A percentile compares a stretch with the other conserved stretches of the same genome.
Evolutionary conservation across 768 basidiomycete species (phyloP).

Genomic region (Tricholomella constricta): DNA sequence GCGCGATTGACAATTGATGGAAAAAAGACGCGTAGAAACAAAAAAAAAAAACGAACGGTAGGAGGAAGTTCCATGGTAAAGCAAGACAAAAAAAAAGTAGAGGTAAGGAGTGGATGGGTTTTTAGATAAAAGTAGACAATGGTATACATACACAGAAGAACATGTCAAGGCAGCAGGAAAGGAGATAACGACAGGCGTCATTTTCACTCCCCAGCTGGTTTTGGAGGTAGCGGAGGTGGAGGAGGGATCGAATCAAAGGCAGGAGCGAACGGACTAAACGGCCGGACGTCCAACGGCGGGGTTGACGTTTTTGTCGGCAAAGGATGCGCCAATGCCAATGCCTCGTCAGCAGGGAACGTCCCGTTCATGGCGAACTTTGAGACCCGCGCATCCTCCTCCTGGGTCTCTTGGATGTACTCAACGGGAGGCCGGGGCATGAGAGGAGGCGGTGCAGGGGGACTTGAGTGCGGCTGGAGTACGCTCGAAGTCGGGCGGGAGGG

Average conservation of each 20-base stretch:
- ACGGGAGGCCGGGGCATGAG: conserved; percentile 75
- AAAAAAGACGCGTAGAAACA: background rate
- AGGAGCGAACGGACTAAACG: conserved; percentile 50
- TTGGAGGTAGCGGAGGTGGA: conserved; percentile 37
- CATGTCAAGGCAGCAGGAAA: background rate
- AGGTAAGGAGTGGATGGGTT: background rate
- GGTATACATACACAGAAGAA: background rate
- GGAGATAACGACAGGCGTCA: background rate
- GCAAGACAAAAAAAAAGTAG: background rate
- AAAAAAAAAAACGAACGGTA: background rate
- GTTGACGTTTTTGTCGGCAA: conserved; percentile 13
- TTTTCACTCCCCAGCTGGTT: conserved; percentile 28
- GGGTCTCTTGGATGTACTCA: conserved; percentile 82
- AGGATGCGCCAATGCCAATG: conserved; percentile 17
- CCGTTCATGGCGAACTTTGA: conserved; percentile 41
- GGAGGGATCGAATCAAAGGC: conserved; percentile 35
- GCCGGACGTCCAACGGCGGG: conserved; percentile 37
- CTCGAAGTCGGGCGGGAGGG: conserved; percentile 19
- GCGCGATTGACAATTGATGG: background rate
- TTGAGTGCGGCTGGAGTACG: conserved; percentile 10
- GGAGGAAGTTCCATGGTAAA: background rate
- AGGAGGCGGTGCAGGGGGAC: conserved; percentile 59
- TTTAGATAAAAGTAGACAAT: background rate
- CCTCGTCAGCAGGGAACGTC: conserved; percentile 20
- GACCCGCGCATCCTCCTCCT: conserved; percentile 67